A percentile compares a stretch with the other conserved stretches of the same genome.
Evolutionary conservation across 768 basidiomycete species (phyloP).

Genomic region (Flagelloscypha sp.): DNA sequence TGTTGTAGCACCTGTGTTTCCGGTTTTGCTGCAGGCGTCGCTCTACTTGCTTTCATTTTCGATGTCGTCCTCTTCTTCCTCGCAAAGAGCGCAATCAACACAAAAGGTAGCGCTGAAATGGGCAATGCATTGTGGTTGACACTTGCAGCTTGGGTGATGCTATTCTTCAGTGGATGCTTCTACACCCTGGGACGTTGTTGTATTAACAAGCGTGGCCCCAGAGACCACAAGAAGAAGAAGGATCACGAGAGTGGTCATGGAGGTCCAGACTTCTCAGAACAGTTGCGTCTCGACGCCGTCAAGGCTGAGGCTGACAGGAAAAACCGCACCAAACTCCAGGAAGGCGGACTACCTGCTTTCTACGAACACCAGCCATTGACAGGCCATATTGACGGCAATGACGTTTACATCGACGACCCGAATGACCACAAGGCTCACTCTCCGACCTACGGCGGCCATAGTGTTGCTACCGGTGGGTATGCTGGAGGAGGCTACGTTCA

Average conservation of each 20-base stretch:
- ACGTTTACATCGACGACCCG: conserved; percentile 47
- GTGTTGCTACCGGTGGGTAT: conserved; percentile 24
- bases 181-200: conserved; percentile 82
- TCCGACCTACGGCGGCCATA: conserved; percentile 23
- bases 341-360: conserved; percentile 70
- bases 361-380: conserved; percentile 68
- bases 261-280: conserved; percentile 41
- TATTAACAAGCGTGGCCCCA: conserved; percentile 44
- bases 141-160: conserved; percentile 72
- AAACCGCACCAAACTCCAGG: conserved; percentile 41
- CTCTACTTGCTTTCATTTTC: conserved; percentile 85
- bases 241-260: conserved; percentile 18
- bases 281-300: conserved; percentile 73
- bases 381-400: conserved; percentile 46
- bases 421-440: conserved; percentile 20
- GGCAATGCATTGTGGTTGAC: conserved; percentile 92
- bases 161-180: conserved; percentile 89
- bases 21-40: conserved; percentile 69
- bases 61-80: conserved; percentile 89
- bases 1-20: conserved; percentile 78
- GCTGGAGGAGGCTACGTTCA: conserved; percentile 57
- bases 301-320: conserved; percentile 84
- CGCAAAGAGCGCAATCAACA: conserved; percentile 76
- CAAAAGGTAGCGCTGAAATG: conserved; percentile 68
- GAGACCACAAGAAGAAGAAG: conserved; percentile 31